phyloP scores from a whole-genome alignment of 2,329 filamentous ascomycete genomes.

The Stemphylium vesicarium region DNA sequence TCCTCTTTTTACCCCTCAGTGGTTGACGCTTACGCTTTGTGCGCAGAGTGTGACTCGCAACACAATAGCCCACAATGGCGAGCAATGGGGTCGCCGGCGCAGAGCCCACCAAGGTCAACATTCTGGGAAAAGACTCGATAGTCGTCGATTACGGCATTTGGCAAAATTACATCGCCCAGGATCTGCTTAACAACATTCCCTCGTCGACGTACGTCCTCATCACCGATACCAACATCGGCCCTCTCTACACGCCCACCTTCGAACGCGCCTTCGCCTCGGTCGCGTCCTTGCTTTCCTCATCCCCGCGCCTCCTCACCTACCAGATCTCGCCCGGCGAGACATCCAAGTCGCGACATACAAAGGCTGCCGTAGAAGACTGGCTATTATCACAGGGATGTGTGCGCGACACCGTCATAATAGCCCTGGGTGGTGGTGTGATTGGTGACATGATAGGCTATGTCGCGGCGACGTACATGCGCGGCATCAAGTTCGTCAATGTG shows the following conservation, averaged over 20 bases:
- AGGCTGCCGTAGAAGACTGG: constrained; percentile 97
- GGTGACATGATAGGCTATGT: constrained; percentile 98
- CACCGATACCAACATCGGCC: constrained; percentile 90
- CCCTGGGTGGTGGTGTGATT: constrained; percentile 93
- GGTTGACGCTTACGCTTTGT: constrained; percentile 3
- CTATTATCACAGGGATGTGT: constrained; percentile 91
- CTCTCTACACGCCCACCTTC: constrained; percentile 82
- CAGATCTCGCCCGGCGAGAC: constrained; percentile 92
- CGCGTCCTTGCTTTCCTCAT: constrained; percentile 54
- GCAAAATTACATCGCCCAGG: constrained; percentile 78
- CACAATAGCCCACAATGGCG: constrained; percentile 35
- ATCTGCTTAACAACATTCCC: constrained; percentile 76
- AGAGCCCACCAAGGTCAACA: constrained; percentile 70
- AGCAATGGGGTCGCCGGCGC: constrained; percentile 36
- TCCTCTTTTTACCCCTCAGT: neutral
- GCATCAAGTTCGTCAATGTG: constrained; percentile 93
- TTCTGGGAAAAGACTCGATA: constrained; percentile 89
- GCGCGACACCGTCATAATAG: constrained; percentile 91
- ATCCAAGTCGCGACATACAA: constrained; percentile 91
- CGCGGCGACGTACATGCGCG: constrained; percentile 97
- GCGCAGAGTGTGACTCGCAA: constrained; percentile 18
- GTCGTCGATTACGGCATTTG: constrained; percentile 91
- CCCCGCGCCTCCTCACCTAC: constrained; percentile 79
- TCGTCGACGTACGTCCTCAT: constrained; percentile 96
- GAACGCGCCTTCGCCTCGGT: constrained; percentile 70